Evolutionary conservation across 352 stramenopile species (phyloP).

Genomic region (Phytophthora macrochlamydospora): DNA sequence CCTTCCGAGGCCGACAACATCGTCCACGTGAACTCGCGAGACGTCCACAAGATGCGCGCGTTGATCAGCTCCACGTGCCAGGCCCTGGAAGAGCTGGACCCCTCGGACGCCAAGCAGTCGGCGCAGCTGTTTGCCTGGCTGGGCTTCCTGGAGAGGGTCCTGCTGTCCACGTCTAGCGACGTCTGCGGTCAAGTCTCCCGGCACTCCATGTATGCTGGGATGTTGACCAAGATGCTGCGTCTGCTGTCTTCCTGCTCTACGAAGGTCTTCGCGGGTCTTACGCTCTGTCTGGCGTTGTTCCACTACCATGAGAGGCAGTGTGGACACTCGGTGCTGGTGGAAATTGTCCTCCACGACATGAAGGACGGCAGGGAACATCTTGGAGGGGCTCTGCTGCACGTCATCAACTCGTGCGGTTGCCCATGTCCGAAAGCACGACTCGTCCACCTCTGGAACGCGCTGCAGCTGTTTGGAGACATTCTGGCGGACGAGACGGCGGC

Average conservation of each 20-base stretch:
- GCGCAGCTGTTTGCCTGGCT: conserved; percentile 67
- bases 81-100: conserved; percentile 60
- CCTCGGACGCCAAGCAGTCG: conserved; percentile 41
- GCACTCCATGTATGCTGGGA: conserved; percentile 60
- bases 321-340: conserved; percentile 45
- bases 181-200: conserved; percentile 48
- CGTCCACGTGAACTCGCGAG: conserved; percentile 13
- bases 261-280: conserved; percentile 67
- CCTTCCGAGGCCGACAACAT: conserved; percentile 2
- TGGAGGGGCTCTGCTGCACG: conserved; percentile 71
- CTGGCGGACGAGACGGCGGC: conserved; percentile 47
- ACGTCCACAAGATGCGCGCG: conserved; percentile 60
- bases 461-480: conserved; percentile 71
- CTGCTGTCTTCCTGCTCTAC: conserved; percentile 61
- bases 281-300: conserved; percentile 59
- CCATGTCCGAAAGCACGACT: conserved; percentile 46
- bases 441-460: conserved; percentile 52
- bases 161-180: conserved; percentile 44
- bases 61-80: conserved; percentile 79
- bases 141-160: conserved; percentile 60
- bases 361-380: conserved; percentile 68
- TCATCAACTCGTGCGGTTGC: conserved; percentile 84
- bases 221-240: conserved; percentile 70
- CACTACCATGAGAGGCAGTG: conserved; percentile 55
- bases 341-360: conserved; percentile 49